These are phyloP conservation scores for Puccinia brachypodii DNA, from an alignment of 1,284 basidiomycete species.

Conservation along the genomic window DNA sequence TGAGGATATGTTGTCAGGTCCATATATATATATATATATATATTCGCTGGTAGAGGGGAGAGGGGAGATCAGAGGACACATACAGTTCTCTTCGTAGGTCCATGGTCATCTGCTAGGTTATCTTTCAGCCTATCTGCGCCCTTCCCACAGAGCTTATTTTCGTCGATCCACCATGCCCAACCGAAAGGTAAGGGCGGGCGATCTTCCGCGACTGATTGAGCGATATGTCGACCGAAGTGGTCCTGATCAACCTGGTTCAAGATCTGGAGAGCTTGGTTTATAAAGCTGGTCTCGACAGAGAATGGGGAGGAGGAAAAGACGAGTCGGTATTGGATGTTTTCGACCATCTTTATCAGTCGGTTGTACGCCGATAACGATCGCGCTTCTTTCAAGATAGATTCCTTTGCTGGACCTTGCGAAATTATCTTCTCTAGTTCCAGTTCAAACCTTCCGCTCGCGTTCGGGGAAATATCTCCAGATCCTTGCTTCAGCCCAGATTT, in stretches of 20 bases:
- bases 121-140: background rate
- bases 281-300: background rate
- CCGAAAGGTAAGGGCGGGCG: constrained; percentile 14
- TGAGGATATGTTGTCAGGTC: background rate
- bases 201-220: background rate
- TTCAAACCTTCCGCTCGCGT: background rate
- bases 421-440: background rate
- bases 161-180: constrained; percentile 38
- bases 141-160: background rate
- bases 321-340: constrained; percentile 25
- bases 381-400: constrained; percentile 14
- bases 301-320: background rate
- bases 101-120: background rate
- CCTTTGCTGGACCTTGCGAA: background rate
- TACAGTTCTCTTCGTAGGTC: background rate
- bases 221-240: constrained; percentile 8
- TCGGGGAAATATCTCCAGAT: background rate
- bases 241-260: background rate
- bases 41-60: background rate
- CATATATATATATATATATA: background rate
- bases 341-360: constrained; percentile 20
- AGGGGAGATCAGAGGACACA: background rate
- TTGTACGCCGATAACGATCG: constrained; percentile 30
- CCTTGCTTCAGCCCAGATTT: background rate
- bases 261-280: constrained; percentile 8